Evolutionary conservation across 108 stramenopile genomes (phyloP).

Genomic region (Epithemia pelagica): DNA sequence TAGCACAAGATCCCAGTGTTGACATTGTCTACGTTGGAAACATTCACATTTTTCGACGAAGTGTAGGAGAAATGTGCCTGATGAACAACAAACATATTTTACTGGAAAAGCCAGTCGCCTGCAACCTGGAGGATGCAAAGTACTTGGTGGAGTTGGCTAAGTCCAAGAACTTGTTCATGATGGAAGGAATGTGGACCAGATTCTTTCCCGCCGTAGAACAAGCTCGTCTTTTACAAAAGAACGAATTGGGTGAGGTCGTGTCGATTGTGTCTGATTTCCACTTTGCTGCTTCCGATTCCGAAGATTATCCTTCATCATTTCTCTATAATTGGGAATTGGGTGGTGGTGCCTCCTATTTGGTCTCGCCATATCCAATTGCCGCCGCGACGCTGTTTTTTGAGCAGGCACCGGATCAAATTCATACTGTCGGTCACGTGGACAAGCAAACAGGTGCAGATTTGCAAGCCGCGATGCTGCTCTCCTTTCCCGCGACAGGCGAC

Average conservation of each 20-base stretch:
- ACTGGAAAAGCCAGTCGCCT: constrained; percentile 76
- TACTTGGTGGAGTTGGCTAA: constrained; percentile 57
- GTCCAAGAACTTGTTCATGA: constrained; percentile 60
- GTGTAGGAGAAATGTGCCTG: constrained; percentile 39
- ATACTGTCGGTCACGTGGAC: constrained; percentile 56
- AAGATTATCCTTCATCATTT: constrained; percentile 49
- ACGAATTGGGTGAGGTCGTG: constrained; percentile 46
- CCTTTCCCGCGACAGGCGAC: constrained; percentile 38
- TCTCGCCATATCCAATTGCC: constrained; percentile 59
- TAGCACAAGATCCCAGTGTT: constrained; percentile 52
- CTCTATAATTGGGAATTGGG: constrained; percentile 55
- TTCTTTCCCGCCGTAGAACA: constrained; percentile 85
- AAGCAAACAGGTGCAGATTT: constrained; percentile 48
- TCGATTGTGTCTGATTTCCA: constrained; percentile 57
- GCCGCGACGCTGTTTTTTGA: constrained; percentile 50
- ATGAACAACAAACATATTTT: constrained; percentile 62
- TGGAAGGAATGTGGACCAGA: constrained; percentile 88
- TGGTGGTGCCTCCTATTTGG: constrained; percentile 50
- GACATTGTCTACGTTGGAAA: constrained; percentile 52
- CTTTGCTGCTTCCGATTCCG: constrained; percentile 54
- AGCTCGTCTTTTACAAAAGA: constrained; percentile 37
- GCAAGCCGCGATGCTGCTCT: constrained; percentile 39
- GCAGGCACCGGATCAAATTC: constrained; percentile 22
- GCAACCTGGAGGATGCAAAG: constrained; percentile 50
- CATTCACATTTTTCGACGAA: constrained; percentile 46